Conservation (phyloP, 1,284 basidiomycete genomes). For the Ustilago trichophora region DNA sequence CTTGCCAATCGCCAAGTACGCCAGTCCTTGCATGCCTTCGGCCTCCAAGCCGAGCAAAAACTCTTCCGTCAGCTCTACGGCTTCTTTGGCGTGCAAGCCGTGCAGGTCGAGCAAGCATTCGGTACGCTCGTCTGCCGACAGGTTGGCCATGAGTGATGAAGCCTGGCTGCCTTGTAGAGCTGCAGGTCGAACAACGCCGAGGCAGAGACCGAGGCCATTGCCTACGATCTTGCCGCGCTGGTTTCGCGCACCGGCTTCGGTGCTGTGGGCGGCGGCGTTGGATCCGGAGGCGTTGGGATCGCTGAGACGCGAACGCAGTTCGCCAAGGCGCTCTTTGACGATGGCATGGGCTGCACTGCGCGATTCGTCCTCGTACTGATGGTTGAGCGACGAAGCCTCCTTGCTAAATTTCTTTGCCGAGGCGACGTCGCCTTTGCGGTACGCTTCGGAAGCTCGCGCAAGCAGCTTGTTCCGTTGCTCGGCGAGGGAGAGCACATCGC, state of each 20-base stretch:
- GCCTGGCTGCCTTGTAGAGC: constrained; percentile 29
- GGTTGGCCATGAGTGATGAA: no score
- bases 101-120: constrained; percentile 72
- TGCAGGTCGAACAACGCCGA: constrained; percentile 52
- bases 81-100: constrained; percentile 84
- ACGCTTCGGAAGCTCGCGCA: constrained; percentile 91
- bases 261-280: constrained; percentile 69
- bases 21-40: constrained; percentile 78
- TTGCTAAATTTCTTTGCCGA: constrained; percentile 90
- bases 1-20: constrained; percentile 88
- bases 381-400: constrained; percentile 91
- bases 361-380: constrained; percentile 86
- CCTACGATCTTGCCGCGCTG: constrained; percentile 81
- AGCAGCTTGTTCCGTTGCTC: constrained; percentile 92
- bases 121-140: constrained; percentile 72
- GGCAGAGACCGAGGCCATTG: constrained; percentile 72
- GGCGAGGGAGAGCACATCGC: constrained; percentile 85
- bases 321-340: constrained; percentile 75
- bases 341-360: constrained; percentile 82
- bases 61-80: constrained; percentile 86
- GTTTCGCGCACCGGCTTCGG: constrained; percentile 81
- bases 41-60: constrained; percentile 82
- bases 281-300: constrained; percentile 68
- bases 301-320: constrained; percentile 79
- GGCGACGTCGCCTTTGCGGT: constrained; percentile 90